phyloP scores from a whole-genome alignment of 345 rosid genomes.

The Trapa incisa region DNA sequence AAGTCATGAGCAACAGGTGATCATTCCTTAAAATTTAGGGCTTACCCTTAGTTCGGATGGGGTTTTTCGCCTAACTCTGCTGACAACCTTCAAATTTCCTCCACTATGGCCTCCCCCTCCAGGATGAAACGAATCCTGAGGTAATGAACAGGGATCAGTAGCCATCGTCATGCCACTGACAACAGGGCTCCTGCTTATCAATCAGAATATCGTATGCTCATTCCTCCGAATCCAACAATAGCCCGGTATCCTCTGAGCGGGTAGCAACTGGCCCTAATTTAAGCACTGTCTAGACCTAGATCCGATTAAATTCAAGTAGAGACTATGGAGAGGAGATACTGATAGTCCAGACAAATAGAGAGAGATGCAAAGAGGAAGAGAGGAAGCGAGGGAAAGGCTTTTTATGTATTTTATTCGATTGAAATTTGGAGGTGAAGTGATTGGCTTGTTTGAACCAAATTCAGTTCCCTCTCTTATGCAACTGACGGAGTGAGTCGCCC shows the following conservation, averaged over 20 bases:
- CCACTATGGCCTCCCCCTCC: constrained; percentile 21
- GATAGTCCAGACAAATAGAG: no score
- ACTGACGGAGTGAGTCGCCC: constrained; percentile 2
- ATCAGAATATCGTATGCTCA: neutral
- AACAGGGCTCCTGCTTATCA: neutral
- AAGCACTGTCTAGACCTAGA: neutral
- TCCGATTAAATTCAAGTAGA: neutral
- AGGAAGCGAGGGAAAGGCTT: neutral
- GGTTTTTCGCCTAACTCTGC: constrained; percentile 56
- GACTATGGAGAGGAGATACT: neutral
- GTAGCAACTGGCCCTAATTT: neutral
- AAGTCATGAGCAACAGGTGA: neutral
- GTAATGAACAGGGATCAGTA: constrained; percentile 41
- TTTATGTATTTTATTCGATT: neutral
- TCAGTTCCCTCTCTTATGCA: constrained; percentile 7
- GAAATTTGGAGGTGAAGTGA: neutral
- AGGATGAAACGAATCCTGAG: constrained; percentile 30
- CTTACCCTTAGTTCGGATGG: constrained; percentile 75
- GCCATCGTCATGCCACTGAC: constrained; percentile 46
- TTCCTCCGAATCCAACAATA: no score
- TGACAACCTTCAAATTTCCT: constrained; percentile 21
- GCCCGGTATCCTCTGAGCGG: neutral
- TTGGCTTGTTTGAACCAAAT: constrained; percentile 9
- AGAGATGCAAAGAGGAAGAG: neutral
- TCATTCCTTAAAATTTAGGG: neutral